phyloP scores from a whole-genome alignment of 148 eudicot genomes.

The Euryodendron excelsum region DNA sequence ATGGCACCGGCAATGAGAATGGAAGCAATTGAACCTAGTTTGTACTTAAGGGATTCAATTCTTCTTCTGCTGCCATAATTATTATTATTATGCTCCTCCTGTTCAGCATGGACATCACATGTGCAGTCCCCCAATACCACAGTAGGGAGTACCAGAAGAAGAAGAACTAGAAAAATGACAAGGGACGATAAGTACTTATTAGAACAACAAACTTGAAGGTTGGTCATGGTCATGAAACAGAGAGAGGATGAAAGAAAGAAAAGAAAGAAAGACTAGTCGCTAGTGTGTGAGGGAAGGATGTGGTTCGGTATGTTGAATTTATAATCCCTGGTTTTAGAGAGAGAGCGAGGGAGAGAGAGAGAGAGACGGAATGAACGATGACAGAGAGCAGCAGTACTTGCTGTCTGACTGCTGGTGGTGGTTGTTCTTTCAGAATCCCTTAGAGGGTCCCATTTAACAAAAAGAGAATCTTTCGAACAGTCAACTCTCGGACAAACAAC shows the following conservation, averaged over 20 bases:
- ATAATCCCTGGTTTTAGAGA: neutral
- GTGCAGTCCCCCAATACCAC: slow-evolving; percentile 37
- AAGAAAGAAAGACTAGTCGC: neutral
- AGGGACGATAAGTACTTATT: neutral
- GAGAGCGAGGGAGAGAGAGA: neutral
- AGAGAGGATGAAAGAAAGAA: neutral
- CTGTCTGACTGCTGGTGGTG: neutral
- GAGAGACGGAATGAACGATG: neutral
- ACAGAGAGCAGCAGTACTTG: neutral
- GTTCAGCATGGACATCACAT: slow-evolving; percentile 20
- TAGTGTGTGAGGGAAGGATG: neutral
- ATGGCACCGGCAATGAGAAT: slow-evolving; percentile 51
- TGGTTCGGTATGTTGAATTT: neutral
- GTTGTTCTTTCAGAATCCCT: neutral
- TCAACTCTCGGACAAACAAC: neutral
- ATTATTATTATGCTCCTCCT: too few species aligned
- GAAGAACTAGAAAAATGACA: neutral
- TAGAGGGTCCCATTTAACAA: neutral
- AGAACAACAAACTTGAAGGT: too few species aligned
- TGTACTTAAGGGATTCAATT: slow-evolving; percentile 40
- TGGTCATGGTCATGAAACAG: slow-evolving; percentile 6
- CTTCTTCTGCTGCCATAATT: slow-evolving; percentile 20
- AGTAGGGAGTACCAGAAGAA: slow-evolving; percentile 11
- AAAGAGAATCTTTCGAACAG: neutral
- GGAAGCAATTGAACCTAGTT: slow-evolving; percentile 53